phyloP scores from a whole-genome alignment of 2,329 filamentous ascomycete species.

The Diaporthe ilicicola region DNA sequence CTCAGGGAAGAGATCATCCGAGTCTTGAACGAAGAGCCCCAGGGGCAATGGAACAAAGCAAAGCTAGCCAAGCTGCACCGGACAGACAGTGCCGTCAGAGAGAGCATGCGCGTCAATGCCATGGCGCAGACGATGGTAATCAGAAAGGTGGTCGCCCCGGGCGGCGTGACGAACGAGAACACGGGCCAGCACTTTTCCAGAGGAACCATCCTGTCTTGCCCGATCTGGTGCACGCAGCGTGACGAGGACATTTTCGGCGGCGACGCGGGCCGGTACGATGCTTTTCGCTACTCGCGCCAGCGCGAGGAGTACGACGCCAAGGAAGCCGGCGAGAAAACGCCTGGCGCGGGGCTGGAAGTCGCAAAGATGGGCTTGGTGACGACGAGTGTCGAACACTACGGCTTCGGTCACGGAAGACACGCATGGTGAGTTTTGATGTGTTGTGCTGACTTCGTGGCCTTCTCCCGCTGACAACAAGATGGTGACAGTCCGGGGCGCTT shows the following conservation, averaged over 20 bases:
- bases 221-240: conserved; percentile 55
- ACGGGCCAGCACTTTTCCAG: conserved; percentile 24
- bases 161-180: conserved; percentile 47
- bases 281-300: conserved; percentile 56
- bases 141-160: conserved; percentile 52
- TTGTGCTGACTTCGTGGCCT: neutral
- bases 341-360: conserved; percentile 43
- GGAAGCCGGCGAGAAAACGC: conserved; percentile 40
- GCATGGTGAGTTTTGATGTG: conserved; percentile 49
- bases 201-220: conserved; percentile 46
- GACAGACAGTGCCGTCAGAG: conserved; percentile 61
- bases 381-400: conserved; percentile 58
- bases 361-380: conserved; percentile 61
- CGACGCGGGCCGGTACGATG: conserved; percentile 52
- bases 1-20: conserved; percentile 54
- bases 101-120: conserved; percentile 59
- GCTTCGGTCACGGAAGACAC: conserved; percentile 67
- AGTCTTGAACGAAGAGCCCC: conserved; percentile 43
- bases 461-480: neutral
- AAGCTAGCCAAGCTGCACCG: conserved; percentile 52
- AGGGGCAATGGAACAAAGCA: conserved; percentile 55
- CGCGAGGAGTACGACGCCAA: conserved; percentile 49
- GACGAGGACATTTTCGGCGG: conserved; percentile 54
- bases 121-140: conserved; percentile 56
- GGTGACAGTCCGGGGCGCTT: conserved; percentile 58